Evolutionary conservation across 768 basidiomycete species (phyloP), one percentile per base, ranked within the genome.

Genomic region (Boletus bicolor): DNA sequence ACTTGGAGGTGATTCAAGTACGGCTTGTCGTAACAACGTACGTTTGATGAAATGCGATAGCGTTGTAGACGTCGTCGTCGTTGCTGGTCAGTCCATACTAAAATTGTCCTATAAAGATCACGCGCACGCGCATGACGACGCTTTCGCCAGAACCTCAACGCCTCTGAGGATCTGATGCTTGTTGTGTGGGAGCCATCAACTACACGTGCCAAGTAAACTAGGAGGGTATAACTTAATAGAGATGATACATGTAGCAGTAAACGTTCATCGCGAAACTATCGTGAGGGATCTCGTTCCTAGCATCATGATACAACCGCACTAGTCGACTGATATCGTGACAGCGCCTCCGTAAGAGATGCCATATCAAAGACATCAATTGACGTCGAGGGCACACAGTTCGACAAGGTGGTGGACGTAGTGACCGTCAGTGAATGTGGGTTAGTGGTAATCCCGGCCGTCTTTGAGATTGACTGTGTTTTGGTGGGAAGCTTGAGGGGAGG

Each of bases 271-370:
- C 14, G 12, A 50, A 30, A 49, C 62, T n/a, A 56, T 44, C 52
- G 17, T 32, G 36, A 49, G n/a, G 14, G 21, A 49, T 15, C 45
- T 47, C 9, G 35, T 24, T 41, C n/a, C 52, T 19, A 41, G 26
- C n/a, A 52, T 56, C 47, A 60, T 51, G 53, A 66, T 30, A 32
- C 34, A 19, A 39, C 17, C 14, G 49, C n/a, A 36, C 57, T 59
- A 44, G 57, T 50, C 7, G 63, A 12, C 21, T 65, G 64, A 49
- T 62, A 70, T 45, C 66, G 66, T 11, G 70, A 68, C 51, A 70
- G 45, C 11, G 62, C 68, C 38, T 68, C 64, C 7, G 49, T 61
- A 45, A 70, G 55, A 30, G 68, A 59, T 10, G 55, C 11, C 52
- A 70, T 26, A 43, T 70, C 64, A 36, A 71, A 72, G 1, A 57